Conservation (phyloP, 176 grass and related monocot genomes). For the Aegilops longissima region DNA sequence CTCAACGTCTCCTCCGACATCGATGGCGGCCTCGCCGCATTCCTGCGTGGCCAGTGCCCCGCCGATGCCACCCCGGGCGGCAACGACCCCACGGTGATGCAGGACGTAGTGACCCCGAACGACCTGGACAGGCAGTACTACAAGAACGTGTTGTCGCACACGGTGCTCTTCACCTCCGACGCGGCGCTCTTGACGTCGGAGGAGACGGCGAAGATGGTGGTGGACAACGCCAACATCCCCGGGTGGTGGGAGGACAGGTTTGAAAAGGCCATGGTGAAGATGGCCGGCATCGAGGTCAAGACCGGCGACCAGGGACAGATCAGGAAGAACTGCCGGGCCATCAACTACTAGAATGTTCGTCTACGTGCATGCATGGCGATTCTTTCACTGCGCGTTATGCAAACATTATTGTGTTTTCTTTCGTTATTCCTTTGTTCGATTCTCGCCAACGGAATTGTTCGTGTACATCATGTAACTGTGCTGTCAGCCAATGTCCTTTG, state of each 20-base stretch:
- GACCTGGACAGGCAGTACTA: slow-evolving; percentile 24
- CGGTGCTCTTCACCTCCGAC: slow-evolving; percentile 29
- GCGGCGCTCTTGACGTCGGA: slow-evolving; percentile 18
- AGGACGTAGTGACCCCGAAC: slow-evolving; percentile 29
- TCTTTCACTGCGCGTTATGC: too few species aligned
- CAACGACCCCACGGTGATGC: slow-evolving; percentile 8
- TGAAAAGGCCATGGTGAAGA: slow-evolving; percentile 27
- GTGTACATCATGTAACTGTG: too few species aligned
- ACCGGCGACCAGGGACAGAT: slow-evolving; percentile 3
- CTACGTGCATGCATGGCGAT: too few species aligned
- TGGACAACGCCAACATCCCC: background rate
- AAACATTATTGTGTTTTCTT: too few species aligned
- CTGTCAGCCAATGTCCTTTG: too few species aligned
- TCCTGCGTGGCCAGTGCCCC: background rate
- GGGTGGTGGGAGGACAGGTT: slow-evolving; percentile 22
- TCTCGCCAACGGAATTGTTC: too few species aligned
- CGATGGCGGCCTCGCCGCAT: background rate
- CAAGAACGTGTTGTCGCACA: slow-evolving; percentile 11
- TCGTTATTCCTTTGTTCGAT: too few species aligned
- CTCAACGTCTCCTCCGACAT: background rate
- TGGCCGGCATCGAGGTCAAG: slow-evolving; percentile 24
- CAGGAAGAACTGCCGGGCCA: slow-evolving; percentile 4
- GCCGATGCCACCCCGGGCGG: background rate
- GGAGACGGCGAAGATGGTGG: background rate
- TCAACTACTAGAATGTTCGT: background rate